Conservation (phyloP, 1,284 basidiomycete genomes). For the Marasmius sp. region DNA sequence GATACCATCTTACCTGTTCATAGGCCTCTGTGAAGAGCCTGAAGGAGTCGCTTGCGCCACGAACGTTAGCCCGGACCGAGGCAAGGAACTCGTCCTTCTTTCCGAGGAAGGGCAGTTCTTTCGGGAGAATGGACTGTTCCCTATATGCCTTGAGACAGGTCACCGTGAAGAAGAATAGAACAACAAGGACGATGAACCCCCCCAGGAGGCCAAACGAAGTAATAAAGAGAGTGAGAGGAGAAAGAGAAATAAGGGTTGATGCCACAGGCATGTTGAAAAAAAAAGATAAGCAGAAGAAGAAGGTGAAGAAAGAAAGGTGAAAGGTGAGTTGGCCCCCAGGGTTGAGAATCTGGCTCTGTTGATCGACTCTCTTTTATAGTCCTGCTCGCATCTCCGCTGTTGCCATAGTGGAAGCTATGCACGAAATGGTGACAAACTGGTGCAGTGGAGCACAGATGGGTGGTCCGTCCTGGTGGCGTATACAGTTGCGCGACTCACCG, state of each 20-base stretch:
- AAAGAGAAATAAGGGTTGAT: background rate
- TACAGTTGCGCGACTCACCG: too few species aligned
- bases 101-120: conserved; percentile 13
- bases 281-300: background rate
- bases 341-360: background rate
- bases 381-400: too few species aligned
- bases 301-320: background rate
- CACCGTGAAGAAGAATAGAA: conserved; percentile 14
- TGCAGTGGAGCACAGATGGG: too few species aligned
- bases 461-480: too few species aligned
- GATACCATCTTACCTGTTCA: conserved; percentile 6
- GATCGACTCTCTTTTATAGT: too few species aligned
- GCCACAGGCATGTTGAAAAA: background rate
- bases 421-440: too few species aligned
- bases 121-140: conserved; percentile 14
- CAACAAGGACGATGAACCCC: background rate
- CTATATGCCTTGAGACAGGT: conserved; percentile 14
- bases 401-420: too few species aligned
- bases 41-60: conserved; percentile 13
- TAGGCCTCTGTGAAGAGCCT: conserved; percentile 15
- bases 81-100: conserved; percentile 6
- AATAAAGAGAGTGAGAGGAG: background rate
- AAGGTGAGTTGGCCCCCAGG: background rate
- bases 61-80: conserved; percentile 13
- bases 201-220: background rate